These are phyloP conservation scores for Aspergillus latus DNA, from an alignment of 2,329 filamentous ascomycete species.

Conservation along the genomic window DNA sequence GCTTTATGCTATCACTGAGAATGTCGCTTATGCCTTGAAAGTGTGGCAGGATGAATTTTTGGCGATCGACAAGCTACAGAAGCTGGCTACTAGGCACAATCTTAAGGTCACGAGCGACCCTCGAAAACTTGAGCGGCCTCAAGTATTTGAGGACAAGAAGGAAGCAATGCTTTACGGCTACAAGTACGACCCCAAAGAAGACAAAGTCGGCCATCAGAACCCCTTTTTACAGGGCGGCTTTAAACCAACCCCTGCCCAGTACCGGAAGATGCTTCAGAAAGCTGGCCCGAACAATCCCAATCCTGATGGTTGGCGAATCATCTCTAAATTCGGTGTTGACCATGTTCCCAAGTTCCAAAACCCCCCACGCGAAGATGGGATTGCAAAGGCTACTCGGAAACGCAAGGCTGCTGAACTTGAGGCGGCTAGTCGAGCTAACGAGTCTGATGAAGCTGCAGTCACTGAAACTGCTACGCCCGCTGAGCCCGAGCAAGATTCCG, in stretches of 20 bases:
- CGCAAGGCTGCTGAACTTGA: slow-evolving; percentile 40
- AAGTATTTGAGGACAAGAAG: slow-evolving; percentile 60
- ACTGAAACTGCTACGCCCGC: slow-evolving; percentile 27
- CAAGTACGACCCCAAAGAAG: slow-evolving; percentile 52
- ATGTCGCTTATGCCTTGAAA: slow-evolving; percentile 54
- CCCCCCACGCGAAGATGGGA: slow-evolving; percentile 28
- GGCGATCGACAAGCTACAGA: slow-evolving; percentile 52
- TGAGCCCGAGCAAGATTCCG: slow-evolving; percentile 32
- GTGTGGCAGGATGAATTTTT: slow-evolving; percentile 62
- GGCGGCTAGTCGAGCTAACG: slow-evolving; percentile 26
- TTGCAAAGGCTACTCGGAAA: slow-evolving; percentile 36
- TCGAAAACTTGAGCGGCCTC: slow-evolving; percentile 51
- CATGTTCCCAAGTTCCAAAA: slow-evolving; percentile 39
- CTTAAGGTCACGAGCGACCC: slow-evolving; percentile 51
- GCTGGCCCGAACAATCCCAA: slow-evolving; percentile 39
- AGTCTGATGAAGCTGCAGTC: slow-evolving; percentile 27
- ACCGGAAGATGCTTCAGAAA: slow-evolving; percentile 41
- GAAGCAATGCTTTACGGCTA: slow-evolving; percentile 63
- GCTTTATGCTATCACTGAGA: slow-evolving; percentile 56
- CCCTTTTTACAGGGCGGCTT: slow-evolving; percentile 56
- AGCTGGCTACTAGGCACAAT: slow-evolving; percentile 47
- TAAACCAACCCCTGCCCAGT: slow-evolving; percentile 44
- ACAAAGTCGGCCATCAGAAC: slow-evolving; percentile 53
- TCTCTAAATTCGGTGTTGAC: slow-evolving; percentile 39
- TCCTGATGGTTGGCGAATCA: slow-evolving; percentile 42